Evolutionary conservation across 2,329 filamentous ascomycete genomes (phyloP).

Genomic region (Dactylonectria estremocensis): DNA sequence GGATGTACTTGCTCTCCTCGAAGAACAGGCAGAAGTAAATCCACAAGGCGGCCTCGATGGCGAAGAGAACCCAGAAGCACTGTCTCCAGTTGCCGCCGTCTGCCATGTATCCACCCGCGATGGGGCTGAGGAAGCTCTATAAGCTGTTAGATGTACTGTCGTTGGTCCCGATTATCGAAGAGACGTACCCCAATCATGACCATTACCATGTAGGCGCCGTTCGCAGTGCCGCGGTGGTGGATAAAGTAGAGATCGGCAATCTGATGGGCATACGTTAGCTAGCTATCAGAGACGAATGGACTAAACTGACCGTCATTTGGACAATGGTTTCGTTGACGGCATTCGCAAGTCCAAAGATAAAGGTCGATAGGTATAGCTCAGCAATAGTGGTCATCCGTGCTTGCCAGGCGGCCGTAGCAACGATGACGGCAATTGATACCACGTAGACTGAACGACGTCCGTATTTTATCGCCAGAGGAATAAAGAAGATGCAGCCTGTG

Average conservation of each 20-base stretch:
- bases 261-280: conserved; percentile 16
- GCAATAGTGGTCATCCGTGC: conserved; percentile 35
- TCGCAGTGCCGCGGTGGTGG: conserved; percentile 48
- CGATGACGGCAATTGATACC: conserved; percentile 37
- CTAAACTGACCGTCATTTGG: conserved; percentile 51
- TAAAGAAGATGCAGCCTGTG: conserved; percentile 48
- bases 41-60: conserved; percentile 30
- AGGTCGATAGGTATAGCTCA: conserved; percentile 44
- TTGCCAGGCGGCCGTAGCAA: conserved; percentile 41
- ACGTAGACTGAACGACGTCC: conserved; percentile 50
- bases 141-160: not conserved
- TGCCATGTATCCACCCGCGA: conserved; percentile 49
- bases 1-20: conserved; percentile 50
- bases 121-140: conserved; percentile 45
- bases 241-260: conserved; percentile 51
- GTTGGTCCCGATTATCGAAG: not conserved
- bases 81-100: conserved; percentile 43
- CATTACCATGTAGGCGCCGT: conserved; percentile 47
- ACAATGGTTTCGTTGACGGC: conserved; percentile 55
- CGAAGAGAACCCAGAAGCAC: conserved; percentile 44
- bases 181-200: conserved; percentile 47
- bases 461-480: conserved; percentile 51
- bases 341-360: conserved; percentile 51
- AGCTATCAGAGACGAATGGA: not conserved
- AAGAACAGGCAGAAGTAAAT: conserved; percentile 39